Base-by-base conservation (phyloP, 1,284 basidiomycete species). In the Austropuccinia psidii region DNA sequence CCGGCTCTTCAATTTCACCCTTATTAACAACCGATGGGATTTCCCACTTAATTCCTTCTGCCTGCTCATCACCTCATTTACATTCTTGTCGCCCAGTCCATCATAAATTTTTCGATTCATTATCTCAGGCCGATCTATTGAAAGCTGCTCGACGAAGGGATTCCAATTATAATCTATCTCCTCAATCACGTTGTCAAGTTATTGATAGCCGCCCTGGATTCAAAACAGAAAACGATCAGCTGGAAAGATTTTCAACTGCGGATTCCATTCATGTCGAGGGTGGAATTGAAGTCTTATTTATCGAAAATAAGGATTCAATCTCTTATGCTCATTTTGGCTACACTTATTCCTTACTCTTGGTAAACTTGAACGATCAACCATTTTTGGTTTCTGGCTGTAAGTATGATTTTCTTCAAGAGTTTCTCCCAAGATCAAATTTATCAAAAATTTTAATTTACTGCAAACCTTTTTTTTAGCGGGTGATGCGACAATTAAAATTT, bases 101-200 rank as follows among this genome's bases (percentile, higher is more conserved):
- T 64, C 72, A 73, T 54, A 73, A 73, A 58, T 73, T 73, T 45
- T 73, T 73, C 29, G 72, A 73, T 66, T 73, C 72, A 11, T 31
- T 65, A 43, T 73, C 72, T 1, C 72, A 73, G 66, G 62, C 72
- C 37, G 72, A 73, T 49, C 31, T 73, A 19, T 33, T 73, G 4
- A 73, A 66, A 47, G 72, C 72, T 11, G 72, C 72, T 6, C 43
- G 72, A 49, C 60, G 50, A 13, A 33, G 69, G 45, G 69, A 73
- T 37, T 39, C 29, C 27, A 60, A 60, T 41, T 37, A 52, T 27
- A 39, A 31, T 61, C 68, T 24, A 70, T 60, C 55, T 37, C 58
- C 57, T 13, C 50, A n/a, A 29, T 65, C 54, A 29, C 37, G 35
- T 37, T 60, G 54, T 43, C 52, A 45, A 21, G 35, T 15, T 33